Conservation (phyloP, 805 yeast genomes). For the Yamadazyma philogaea region DNA sequence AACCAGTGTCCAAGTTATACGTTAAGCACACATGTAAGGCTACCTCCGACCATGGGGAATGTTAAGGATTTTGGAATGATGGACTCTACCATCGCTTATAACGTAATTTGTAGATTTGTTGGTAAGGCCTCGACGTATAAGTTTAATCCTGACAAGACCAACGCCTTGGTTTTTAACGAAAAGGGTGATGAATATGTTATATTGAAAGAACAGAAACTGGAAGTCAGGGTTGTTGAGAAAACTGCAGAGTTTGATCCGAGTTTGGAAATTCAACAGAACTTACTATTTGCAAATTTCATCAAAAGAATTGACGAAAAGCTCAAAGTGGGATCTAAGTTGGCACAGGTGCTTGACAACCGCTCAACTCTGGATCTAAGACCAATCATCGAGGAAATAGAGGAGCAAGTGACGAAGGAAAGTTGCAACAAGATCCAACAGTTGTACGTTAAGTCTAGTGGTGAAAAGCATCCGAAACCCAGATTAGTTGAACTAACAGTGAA, state of each 20-base stretch:
- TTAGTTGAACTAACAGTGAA: conserved; percentile 11
- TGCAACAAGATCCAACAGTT: conserved; percentile 20
- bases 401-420: conserved; percentile 1
- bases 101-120: conserved; percentile 35
- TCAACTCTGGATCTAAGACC: not conserved
- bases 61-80: conserved; percentile 28
- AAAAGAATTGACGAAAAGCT: conserved; percentile 27
- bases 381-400: conserved; percentile 4
- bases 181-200: conserved; percentile 40
- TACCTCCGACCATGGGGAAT: conserved; percentile 38
- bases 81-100: conserved; percentile 29
- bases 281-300: conserved; percentile 23
- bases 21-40: conserved; percentile 25
- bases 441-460: conserved; percentile 15
- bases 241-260: conserved; percentile 13
- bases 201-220: conserved; percentile 24
- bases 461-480: conserved; percentile 6
- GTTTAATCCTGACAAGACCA: conserved; percentile 15
- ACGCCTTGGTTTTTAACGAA: conserved; percentile 28
- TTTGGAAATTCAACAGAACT: conserved; percentile 17
- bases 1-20: conserved; percentile 34
- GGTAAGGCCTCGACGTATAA: conserved; percentile 36
- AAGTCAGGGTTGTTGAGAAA: conserved; percentile 8
- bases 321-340: conserved; percentile 4
- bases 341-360: not conserved